Evolutionary conservation across 2,329 filamentous ascomycete species (phyloP), one percentile per base, ranked within the genome.

Genomic region (Trichothecium sympodiale): DNA sequence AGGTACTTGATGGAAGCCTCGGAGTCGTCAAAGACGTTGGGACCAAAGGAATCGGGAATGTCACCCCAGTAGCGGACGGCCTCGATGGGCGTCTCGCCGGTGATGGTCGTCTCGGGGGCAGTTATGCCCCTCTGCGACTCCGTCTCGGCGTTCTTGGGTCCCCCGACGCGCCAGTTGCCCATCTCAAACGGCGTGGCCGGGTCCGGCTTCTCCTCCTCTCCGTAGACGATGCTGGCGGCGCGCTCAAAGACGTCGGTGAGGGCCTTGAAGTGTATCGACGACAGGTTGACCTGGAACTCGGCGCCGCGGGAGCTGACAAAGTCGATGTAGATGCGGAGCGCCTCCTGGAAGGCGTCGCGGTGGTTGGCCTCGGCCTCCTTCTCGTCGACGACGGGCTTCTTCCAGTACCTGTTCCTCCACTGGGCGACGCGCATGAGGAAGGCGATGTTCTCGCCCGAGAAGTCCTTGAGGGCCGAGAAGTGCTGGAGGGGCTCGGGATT

Each of bases 371-470:
- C 57, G 35, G 28, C 33, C 15, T 16, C 27, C 31, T 33, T 36
- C 27, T 36, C 38, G 4, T 14, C 17, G 8, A 31, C 27, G 33
- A 17, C 16, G 5, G 33, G 33, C 13, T 37, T 36, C 36, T 37
- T 38, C 14, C 39, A 35, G 14, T 52, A 55, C 18, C 44, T 44
- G 4, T 36, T 34, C 42, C 55, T 55, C 56, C 56, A 60, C 33
- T 65, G 61, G 2, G 64, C 57, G 2, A 79, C 66, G n/a, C 62
- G 59, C 8, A 64, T 74, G 3, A 83, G 58, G 50, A 83, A 83
- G 25, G 76, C 69, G 43, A 83, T 77, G 48, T 83, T 83, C 51
- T 83, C 79, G 12, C 77, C 78, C 0, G 77, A 81, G 48, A 83
- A 82, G 45, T 83, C 79, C 26, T 69, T 65, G 1, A 72, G 61